Evolutionary conservation across 2,329 filamentous ascomycete species (phyloP), one percentile per base, ranked within the genome.

Genomic region (Beauveria bassiana): DNA sequence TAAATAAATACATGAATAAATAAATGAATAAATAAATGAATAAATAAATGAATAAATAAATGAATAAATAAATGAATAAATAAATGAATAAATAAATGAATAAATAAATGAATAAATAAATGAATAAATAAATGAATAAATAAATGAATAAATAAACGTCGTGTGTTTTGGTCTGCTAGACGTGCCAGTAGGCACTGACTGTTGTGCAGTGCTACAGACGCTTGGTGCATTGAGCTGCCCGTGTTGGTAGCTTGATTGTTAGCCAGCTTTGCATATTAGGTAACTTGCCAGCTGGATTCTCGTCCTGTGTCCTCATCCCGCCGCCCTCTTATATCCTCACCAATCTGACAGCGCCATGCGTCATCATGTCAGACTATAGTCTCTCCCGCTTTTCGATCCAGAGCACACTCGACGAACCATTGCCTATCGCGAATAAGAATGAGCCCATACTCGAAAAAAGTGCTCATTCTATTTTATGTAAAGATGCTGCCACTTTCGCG

Each of bases 301-400:
- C 24, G 26, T 34, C 2, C 26, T 12, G 12, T 51, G n/a, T 8
- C 53, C 53, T 56, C 26, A 56, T 34, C 42, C 47, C 34, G 49
- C 42, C 34, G 42, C 50, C 42, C 42, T 47, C 42, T 61, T 54
- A 53, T 26, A 31, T 54, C 59, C 20, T 43, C 42, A 50, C 16
- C 20, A 54, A 54, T 61, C 59, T 61, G 59, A 61, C 59, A 49
- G 31, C 43, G 59, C 50, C 26, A 52, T 52, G 40, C 50, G 50
- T 61, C 59, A 61, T 61, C 59, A 61, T 49, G 59, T 61, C 59
- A 61, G 59, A 61, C 59, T 61, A 61, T 61, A 61, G 59, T 61
- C 40, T 34, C 43, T 49, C 43, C 55, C 20, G 31, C n/a, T n/a
- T n/a, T 9, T 16, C 43, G 38, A 45, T 40, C 42, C 50, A 46